These are phyloP conservation scores for Alternaria triticimaculans DNA, from an alignment of 2,329 filamentous ascomycete species.

Conservation along the genomic window DNA sequence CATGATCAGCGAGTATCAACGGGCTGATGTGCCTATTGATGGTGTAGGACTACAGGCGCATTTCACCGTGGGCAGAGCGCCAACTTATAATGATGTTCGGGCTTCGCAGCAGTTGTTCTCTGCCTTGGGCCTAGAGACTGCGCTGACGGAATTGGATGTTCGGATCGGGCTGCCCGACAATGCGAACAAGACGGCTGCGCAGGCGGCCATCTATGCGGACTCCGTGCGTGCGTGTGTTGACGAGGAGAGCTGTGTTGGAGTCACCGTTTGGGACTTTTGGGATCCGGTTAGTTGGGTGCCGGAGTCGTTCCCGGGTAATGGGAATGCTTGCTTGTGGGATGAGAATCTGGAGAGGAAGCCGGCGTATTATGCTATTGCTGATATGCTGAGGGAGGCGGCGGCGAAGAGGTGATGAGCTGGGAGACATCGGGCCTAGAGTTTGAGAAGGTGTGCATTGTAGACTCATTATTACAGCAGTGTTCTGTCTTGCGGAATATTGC, in stretches of 20 bases:
- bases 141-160: constrained; percentile 69
- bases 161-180: constrained; percentile 56
- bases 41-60: constrained; percentile 69
- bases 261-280: constrained; percentile 53
- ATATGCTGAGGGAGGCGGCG: constrained; percentile 28
- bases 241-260: constrained; percentile 46
- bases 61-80: constrained; percentile 62
- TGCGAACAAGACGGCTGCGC: constrained; percentile 50
- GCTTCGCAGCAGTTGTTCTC: constrained; percentile 60
- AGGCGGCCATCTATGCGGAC: constrained; percentile 57
- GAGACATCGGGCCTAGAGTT: background rate
- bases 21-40: constrained; percentile 59
- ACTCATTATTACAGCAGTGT: background rate
- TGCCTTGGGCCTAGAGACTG: constrained; percentile 62
- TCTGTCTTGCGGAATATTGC: background rate
- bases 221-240: constrained; percentile 47
- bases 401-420: background rate
- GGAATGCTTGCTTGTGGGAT: constrained; percentile 43
- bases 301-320: constrained; percentile 45
- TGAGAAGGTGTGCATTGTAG: background rate
- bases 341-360: constrained; percentile 39
- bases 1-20: constrained; percentile 43
- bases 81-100: constrained; percentile 53
- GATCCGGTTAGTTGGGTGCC: constrained; percentile 51
- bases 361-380: constrained; percentile 44